These are phyloP conservation scores for Veloporphyrellus conicus DNA, from an alignment of 1,284 basidiomycete genomes.

Conservation along the genomic window DNA sequence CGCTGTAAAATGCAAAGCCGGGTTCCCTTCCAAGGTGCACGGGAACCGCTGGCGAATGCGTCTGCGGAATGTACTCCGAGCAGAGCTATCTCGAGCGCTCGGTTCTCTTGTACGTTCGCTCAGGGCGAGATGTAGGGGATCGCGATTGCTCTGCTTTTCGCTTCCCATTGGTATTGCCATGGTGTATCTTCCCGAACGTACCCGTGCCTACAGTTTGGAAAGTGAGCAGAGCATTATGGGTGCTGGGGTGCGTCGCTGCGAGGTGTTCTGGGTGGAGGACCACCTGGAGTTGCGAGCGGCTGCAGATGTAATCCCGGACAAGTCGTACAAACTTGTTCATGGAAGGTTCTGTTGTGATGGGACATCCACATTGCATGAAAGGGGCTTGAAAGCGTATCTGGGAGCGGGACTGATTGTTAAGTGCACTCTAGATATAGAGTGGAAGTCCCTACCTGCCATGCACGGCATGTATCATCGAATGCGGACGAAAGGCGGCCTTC, in stretches of 20 bases:
- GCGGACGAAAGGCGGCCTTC: constrained; percentile 33
- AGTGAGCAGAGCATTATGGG: constrained; percentile 33
- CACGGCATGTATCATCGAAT: constrained; percentile 38
- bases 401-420: background rate
- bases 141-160: background rate
- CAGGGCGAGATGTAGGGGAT: background rate
- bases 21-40: too few species aligned
- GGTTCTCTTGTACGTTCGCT: too few species aligned
- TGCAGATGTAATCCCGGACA: constrained; percentile 16
- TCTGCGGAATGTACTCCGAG: too few species aligned
- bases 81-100: too few species aligned
- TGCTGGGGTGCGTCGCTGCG: constrained; percentile 39
- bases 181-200: constrained; percentile 12
- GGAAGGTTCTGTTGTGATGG: constrained; percentile 34
- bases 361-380: constrained; percentile 49
- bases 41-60: too few species aligned
- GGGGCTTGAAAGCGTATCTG: constrained; percentile 38
- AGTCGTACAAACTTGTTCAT: constrained; percentile 31
- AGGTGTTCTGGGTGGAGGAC: constrained; percentile 32
- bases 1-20: too few species aligned
- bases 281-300: constrained; percentile 16
- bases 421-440: background rate
- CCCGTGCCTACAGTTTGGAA: constrained; percentile 16
- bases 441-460: constrained; percentile 22
- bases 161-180: background rate